Evolutionary conservation across 2,329 filamentous ascomycete genomes (phyloP).

Genomic region (Venturia asperata): DNA sequence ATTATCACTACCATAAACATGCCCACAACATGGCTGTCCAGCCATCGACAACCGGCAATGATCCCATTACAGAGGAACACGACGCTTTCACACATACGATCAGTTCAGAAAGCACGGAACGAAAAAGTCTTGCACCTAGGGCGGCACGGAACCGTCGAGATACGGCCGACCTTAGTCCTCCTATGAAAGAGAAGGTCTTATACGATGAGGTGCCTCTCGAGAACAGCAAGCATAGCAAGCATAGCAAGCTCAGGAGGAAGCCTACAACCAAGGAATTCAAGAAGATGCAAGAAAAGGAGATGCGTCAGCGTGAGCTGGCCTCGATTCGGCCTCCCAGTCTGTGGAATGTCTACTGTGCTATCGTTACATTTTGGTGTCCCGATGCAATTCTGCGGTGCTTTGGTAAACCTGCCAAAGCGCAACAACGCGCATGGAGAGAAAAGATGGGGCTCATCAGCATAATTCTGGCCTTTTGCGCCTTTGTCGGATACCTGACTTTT

Average conservation of each 20-base stretch:
- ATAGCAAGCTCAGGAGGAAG: slow-evolving; percentile 47
- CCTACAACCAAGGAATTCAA: slow-evolving; percentile 56
- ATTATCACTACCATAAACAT: slow-evolving; percentile 94
- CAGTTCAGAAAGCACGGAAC: slow-evolving; percentile 57
- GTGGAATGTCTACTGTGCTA: slow-evolving; percentile 92
- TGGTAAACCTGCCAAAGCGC: slow-evolving; percentile 75
- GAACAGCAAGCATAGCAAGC: neutral
- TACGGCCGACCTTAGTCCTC: slow-evolving; percentile 29
- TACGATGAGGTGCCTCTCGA: slow-evolving; percentile 16
- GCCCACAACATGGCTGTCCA: slow-evolving; percentile 85
- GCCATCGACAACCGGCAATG: slow-evolving; percentile 87
- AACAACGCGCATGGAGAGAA: slow-evolving; percentile 91
- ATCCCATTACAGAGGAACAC: slow-evolving; percentile 72
- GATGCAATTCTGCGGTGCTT: slow-evolving; percentile 78
- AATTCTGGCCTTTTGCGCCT: slow-evolving; percentile 76
- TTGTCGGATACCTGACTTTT: slow-evolving; percentile 93
- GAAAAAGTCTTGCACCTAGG: slow-evolving; percentile 38
- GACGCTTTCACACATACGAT: slow-evolving; percentile 44
- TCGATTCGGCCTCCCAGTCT: slow-evolving; percentile 71
- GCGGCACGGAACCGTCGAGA: slow-evolving; percentile 33
- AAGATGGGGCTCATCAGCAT: slow-evolving; percentile 97
- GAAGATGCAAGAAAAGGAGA: slow-evolving; percentile 53
- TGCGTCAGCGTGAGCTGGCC: slow-evolving; percentile 52
- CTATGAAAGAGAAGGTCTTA: slow-evolving; percentile 15
- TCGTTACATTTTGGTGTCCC: slow-evolving; percentile 92